These are phyloP conservation scores for Sisymbrium altissimum DNA, from an alignment of 345 rosid species.

Conservation along the genomic window DNA sequence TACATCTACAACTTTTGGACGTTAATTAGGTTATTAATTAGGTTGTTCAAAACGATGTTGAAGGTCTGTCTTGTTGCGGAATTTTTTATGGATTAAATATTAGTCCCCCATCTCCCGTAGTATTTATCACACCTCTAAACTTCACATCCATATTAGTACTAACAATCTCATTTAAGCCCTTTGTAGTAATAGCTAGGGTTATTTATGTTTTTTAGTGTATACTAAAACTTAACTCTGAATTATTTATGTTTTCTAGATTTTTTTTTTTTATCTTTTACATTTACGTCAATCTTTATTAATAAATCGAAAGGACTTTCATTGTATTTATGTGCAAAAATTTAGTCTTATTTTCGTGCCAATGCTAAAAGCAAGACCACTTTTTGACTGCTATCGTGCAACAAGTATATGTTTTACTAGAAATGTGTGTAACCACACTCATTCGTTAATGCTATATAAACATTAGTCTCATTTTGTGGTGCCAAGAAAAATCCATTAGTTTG, in stretches of 20 bases:
- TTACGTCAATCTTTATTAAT: neutral
- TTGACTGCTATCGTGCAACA: conserved; percentile 15
- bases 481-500: conserved; percentile 8
- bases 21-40: conserved; percentile 33
- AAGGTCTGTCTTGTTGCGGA: conserved; percentile 33
- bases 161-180: conserved; percentile 18
- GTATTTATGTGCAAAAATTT: neutral
- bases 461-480: conserved; percentile 17
- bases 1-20: conserved; percentile 35
- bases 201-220: neutral
- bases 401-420: conserved; percentile 25
- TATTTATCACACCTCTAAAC: conserved; percentile 24
- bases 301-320: neutral
- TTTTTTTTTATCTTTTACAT: neutral
- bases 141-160: conserved; percentile 23
- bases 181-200: neutral
- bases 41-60: conserved; percentile 37
- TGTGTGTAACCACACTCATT: conserved; percentile 31
- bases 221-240: neutral
- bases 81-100: conserved; percentile 20
- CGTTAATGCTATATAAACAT: conserved; percentile 19
- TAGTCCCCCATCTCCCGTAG: conserved; percentile 3
- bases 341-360: conserved; percentile 14
- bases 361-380: conserved; percentile 33
- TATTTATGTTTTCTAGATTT: neutral